Evolutionary conservation across 2,329 filamentous ascomycete genomes (phyloP), one percentile per base, ranked within the genome.

Genomic region (Claviceps lovelessii): DNA sequence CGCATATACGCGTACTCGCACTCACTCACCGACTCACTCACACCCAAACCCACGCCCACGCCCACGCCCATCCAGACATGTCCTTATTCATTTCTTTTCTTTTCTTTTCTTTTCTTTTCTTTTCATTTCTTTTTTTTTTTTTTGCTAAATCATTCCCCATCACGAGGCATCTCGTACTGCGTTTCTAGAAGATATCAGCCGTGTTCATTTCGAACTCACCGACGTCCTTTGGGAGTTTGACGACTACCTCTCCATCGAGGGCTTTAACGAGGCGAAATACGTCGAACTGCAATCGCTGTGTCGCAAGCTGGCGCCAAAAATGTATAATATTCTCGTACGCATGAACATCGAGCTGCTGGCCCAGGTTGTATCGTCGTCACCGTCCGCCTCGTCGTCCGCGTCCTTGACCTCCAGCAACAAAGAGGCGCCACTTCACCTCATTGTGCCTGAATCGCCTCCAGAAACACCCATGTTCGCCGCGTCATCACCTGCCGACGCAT

Each of bases 181-280:
- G 28, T 19, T 42, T 31, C 2, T 57, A 79, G 78, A 76, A 53
- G 74, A 74, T 42, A 76, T 81, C 51, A 71, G 74, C 54, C 64
- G 69, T 46, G 73, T 72, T 56, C 70, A 76, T 49, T 66, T 69
- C 29, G 70, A 74, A 54, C 67, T 81, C 39, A 74, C 71, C 54
- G 72, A 76, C 47, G 60, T 78, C 28, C 65, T 80, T 8, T 81
- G 77, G 72, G 77, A 76, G 52, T 80, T 81, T 60, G 78, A 81
- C 56, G 77, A 80, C 55, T 79, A 70, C 59, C 63, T 75, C 58
- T 73, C 76, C 51, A 59, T 66, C 10, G 72, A 76, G 44, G 69
- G 68, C 31, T 81, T 80, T 57, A 74, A 80, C 23, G 63, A 67
- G 33, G 69, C 68, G 28, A 76, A 74, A 57, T 81, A 75, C 54